Percentiles rank a stretch among this genome's conserved stretches.
These are phyloP conservation scores for Cystobasidium onofrii DNA, from an alignment of 768 basidiomycete species.

Conservation along the genomic window DNA sequence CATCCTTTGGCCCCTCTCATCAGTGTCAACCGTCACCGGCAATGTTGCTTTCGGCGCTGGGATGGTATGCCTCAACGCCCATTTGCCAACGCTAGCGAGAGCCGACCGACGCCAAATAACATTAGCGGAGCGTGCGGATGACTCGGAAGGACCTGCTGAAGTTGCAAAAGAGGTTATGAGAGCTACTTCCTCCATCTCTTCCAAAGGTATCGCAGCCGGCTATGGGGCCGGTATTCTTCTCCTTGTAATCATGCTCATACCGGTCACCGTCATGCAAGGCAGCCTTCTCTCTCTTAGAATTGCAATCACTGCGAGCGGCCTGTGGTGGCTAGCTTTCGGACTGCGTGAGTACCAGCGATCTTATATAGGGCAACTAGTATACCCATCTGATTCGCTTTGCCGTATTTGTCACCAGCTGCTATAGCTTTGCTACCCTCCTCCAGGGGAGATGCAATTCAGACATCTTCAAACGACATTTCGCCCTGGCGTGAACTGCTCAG, in stretches of 20 bases:
- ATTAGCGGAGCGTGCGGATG: constrained; percentile 21
- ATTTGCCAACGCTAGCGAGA: constrained; percentile 46
- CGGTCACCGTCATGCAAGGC: constrained; percentile 63
- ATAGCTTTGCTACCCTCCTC: constrained; percentile 20
- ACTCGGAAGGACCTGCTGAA: background rate
- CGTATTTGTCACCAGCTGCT: constrained; percentile 5
- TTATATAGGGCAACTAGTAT: no score
- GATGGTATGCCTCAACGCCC: constrained; percentile 81
- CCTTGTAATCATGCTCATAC: constrained; percentile 65
- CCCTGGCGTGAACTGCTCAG: constrained; percentile 49
- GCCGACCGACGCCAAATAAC: background rate
- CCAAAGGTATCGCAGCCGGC: constrained; percentile 43
- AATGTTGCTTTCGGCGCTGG: constrained; percentile 82
- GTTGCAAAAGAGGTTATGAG: background rate
- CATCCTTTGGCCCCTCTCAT: constrained; percentile 60
- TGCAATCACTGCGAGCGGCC: constrained; percentile 72
- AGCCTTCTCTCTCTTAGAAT: constrained; percentile 70
- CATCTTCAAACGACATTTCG: background rate
- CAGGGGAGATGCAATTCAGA: no score
- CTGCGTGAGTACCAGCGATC: constrained; percentile 66
- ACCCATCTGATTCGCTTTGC: background rate
- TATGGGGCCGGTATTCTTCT: constrained; percentile 61
- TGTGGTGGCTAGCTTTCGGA: constrained; percentile 80
- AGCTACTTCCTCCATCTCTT: constrained; percentile 33
- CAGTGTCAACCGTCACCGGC: constrained; percentile 63